These are phyloP conservation scores for Arthrobotrys sinensis DNA, from an alignment of 2,329 filamentous ascomycete genomes.

Conservation along the genomic window DNA sequence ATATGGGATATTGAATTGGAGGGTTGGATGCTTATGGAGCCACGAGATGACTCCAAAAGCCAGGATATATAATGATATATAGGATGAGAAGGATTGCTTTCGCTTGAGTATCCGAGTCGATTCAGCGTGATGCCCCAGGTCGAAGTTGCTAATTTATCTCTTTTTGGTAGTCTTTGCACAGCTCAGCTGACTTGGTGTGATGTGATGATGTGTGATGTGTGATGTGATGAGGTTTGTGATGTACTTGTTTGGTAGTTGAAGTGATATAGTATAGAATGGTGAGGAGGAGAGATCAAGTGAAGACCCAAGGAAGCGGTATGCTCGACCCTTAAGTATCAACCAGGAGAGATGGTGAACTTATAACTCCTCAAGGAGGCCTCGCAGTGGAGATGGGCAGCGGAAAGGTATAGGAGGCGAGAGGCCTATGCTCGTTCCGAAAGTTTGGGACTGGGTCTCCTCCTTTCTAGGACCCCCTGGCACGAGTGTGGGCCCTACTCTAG, in stretches of 20 bases:
- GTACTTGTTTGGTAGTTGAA: slow-evolving; percentile 6
- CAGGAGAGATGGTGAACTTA: slow-evolving; percentile 51
- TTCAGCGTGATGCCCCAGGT: not conserved
- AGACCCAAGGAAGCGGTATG: slow-evolving; percentile 43
- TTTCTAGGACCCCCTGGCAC: slow-evolving; percentile 52
- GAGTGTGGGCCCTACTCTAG: slow-evolving; percentile 32
- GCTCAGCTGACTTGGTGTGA: slow-evolving; percentile 27
- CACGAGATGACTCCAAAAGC: slow-evolving; percentile 26
- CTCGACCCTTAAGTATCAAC: slow-evolving; percentile 47
- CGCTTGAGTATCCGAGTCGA: not conserved
- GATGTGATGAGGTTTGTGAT: not conserved
- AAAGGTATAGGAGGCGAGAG: slow-evolving; percentile 53
- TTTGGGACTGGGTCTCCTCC: slow-evolving; percentile 58
- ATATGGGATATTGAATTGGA: slow-evolving; percentile 14
- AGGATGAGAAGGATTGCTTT: slow-evolving; percentile 13
- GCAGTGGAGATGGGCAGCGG: slow-evolving; percentile 47
- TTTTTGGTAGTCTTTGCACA: slow-evolving; percentile 16
- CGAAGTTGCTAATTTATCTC: slow-evolving; percentile 4
- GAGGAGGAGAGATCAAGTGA: slow-evolving; percentile 28
- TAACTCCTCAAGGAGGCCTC: slow-evolving; percentile 48
- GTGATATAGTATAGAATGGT: slow-evolving; percentile 15
- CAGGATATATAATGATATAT: slow-evolving; percentile 23
- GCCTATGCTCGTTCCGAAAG: slow-evolving; percentile 56
- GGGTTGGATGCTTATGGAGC: slow-evolving; percentile 24
- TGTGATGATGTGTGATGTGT: not conserved